A percentile compares a stretch with the other conserved stretches of the same genome.
Conservation (phyloP, 2,329 filamentous ascomycete species). For the Lasiodiplodia theobromae region DNA sequence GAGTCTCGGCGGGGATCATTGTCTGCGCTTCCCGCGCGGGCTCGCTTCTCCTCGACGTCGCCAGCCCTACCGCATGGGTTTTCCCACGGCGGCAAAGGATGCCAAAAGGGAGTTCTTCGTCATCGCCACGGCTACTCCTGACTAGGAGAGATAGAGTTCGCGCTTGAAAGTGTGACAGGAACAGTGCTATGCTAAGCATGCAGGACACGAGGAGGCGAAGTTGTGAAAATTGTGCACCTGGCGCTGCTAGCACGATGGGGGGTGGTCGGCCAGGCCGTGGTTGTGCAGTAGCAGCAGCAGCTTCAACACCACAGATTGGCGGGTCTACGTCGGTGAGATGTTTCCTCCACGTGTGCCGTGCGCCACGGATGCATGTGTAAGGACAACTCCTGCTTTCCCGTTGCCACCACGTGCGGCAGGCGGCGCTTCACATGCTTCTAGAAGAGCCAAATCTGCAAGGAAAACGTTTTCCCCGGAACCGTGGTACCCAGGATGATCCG, state of each 20-base stretch:
- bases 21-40: slow-evolving; percentile 27
- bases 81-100: slow-evolving; percentile 18
- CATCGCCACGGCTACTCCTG: background rate
- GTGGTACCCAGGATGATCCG: background rate
- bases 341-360: slow-evolving; percentile 27
- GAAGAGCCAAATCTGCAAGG: slow-evolving; percentile 21
- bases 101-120: slow-evolving; percentile 13
- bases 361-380: slow-evolving; percentile 21
- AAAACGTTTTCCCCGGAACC: slow-evolving; percentile 22
- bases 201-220: slow-evolving; percentile 4
- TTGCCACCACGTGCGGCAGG: slow-evolving; percentile 28
- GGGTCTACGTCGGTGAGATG: slow-evolving; percentile 23
- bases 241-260: background rate
- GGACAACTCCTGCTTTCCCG: slow-evolving; percentile 5
- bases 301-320: slow-evolving; percentile 25
- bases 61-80: slow-evolving; percentile 23
- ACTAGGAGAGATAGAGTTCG: slow-evolving; percentile 17
- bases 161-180: background rate
- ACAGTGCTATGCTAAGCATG: background rate
- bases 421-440: slow-evolving; percentile 28
- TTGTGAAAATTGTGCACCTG: background rate
- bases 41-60: slow-evolving; percentile 14
- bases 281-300: background rate
- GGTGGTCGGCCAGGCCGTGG: background rate
- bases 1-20: slow-evolving; percentile 23